phyloP scores from a whole-genome alignment of 192 early-diverging fungal genomes.

The Phlyctochytrium bullatum region DNA sequence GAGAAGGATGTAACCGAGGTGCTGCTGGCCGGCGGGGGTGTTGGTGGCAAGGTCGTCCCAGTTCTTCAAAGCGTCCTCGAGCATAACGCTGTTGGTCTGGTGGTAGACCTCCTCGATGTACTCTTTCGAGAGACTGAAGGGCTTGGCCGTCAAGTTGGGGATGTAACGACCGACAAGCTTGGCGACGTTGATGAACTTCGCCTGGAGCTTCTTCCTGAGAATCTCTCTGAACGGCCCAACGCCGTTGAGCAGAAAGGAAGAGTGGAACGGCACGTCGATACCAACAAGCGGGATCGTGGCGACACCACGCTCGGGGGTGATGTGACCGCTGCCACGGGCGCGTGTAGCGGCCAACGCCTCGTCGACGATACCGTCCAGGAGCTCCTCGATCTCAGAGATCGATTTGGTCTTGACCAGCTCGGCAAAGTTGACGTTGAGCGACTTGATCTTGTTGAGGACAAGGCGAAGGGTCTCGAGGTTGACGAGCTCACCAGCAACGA shows the following conservation, averaged over 20 bases:
- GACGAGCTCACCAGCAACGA: conserved; percentile 82
- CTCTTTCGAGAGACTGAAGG: conserved; percentile 73
- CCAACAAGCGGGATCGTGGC: conserved; percentile 89
- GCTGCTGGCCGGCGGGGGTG: conserved; percentile 79
- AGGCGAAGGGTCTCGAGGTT: conserved; percentile 78
- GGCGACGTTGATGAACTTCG: conserved; percentile 76
- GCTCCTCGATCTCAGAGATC: conserved; percentile 78
- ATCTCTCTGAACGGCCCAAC: conserved; percentile 90
- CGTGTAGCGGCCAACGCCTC: conserved; percentile 66
- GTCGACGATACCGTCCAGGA: conserved; percentile 73
- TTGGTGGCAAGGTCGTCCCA: conserved; percentile 72
- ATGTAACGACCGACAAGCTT: conserved; percentile 85
- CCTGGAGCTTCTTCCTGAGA: conserved; percentile 79
- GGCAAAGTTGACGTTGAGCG: conserved; percentile 79
- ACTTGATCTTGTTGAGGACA: conserved; percentile 86
- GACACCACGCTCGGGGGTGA: conserved; percentile 79
- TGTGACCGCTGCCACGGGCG: conserved; percentile 62
- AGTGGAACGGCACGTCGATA: conserved; percentile 98
- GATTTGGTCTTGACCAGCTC: conserved; percentile 84
- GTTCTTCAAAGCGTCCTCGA: conserved; percentile 74
- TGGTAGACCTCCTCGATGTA: conserved; percentile 75
- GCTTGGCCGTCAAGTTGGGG: conserved; percentile 89
- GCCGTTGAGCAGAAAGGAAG: conserved; percentile 86
- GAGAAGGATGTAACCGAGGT: conserved; percentile 78
- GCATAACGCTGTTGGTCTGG: conserved; percentile 68